Base-by-base conservation (phyloP, 2,329 filamentous ascomycete species). In the Zasmidium angulare region DNA sequence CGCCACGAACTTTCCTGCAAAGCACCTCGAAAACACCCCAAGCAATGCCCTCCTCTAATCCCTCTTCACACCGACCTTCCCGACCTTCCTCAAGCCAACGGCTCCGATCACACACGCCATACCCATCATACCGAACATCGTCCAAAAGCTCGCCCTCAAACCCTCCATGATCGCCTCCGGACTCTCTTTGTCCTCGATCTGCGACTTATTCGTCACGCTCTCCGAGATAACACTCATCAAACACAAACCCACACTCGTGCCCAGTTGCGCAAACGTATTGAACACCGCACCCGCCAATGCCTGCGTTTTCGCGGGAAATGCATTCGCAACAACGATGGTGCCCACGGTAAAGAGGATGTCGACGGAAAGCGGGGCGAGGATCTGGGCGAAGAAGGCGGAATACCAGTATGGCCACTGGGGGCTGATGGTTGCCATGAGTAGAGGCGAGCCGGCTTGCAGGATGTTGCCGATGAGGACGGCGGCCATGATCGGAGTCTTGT, bases 401-500 rank as follows among this genome's bases (percentile, higher is more conserved):
- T 62, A 59, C 80, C 80, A 84, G 69, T 82, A 84, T 1, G 74
- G 72, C 77, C 76, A 81, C 1, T 66, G 56, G 0, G 79, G 78
- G 22, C 79, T 71, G 26, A 80, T 74, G 23, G 82, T 61, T 3
- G 79, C 79, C 78, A 83, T 79, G 9, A 82, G 71, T 1, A 83
- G 65, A 1, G 77, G 76, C 0, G 75, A 74, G 2, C 75, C 62
- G 9, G 73, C 68, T 12, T 61, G 46, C 2, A 68, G 26, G 4
- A 46, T 56, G 43, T 58, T 55, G 2, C 64, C 40, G 11, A 49
- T 29, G 17, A 67, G 26, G 11, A 67, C 59, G 24, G 62, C 55
- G 14, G 24, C 54, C 26, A 60, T 60, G 23, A 60, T 59, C 1
- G 59, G 57, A 20, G 64, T 49, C 46, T 54, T 43, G 50, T 67